Evolutionary conservation across 2,329 filamentous ascomycete species (phyloP).

Genomic region (Dryadomyces quercivorus): DNA sequence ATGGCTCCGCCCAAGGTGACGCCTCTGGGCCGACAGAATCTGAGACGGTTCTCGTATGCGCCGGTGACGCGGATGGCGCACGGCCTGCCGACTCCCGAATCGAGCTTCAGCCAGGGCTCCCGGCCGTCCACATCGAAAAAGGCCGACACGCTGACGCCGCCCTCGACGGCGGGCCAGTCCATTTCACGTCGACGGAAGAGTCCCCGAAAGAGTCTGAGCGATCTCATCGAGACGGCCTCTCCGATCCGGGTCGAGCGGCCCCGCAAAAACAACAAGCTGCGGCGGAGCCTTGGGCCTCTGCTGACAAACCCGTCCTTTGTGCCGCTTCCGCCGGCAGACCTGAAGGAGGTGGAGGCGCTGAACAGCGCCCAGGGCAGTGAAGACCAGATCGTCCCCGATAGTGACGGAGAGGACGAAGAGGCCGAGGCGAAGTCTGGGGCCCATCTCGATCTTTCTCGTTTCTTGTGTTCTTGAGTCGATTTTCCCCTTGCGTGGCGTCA

Average conservation of each 20-base stretch:
- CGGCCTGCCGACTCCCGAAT: conserved; percentile 29
- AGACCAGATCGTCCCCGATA: conserved; percentile 42
- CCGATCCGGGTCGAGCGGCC: neutral
- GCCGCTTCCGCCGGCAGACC: conserved; percentile 40
- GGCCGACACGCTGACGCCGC: conserved; percentile 1
- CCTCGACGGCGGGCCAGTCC: neutral
- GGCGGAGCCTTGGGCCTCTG: conserved; percentile 14
- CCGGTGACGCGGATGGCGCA: conserved; percentile 19
- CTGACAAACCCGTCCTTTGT: conserved; percentile 39
- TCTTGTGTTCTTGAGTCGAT: conserved; percentile 24
- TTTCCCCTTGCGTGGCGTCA: too few species aligned
- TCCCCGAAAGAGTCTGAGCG: conserved; percentile 6
- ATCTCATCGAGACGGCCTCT: conserved; percentile 5
- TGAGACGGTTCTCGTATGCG: conserved; percentile 14
- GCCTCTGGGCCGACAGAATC: conserved; percentile 2
- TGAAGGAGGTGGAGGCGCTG: conserved; percentile 39
- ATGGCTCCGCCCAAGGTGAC: neutral
- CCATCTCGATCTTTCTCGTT: conserved; percentile 36
- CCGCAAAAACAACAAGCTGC: conserved; percentile 9
- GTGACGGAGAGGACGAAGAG: conserved; percentile 32
- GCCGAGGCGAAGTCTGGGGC: conserved; percentile 4
- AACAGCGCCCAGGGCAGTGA: conserved; percentile 39
- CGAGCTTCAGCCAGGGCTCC: conserved; percentile 10
- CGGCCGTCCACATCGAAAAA: neutral
- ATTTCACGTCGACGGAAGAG: neutral